These are phyloP conservation scores for Pholiota microspora DNA, from an alignment of 768 basidiomycete genomes.

Conservation along the genomic window DNA sequence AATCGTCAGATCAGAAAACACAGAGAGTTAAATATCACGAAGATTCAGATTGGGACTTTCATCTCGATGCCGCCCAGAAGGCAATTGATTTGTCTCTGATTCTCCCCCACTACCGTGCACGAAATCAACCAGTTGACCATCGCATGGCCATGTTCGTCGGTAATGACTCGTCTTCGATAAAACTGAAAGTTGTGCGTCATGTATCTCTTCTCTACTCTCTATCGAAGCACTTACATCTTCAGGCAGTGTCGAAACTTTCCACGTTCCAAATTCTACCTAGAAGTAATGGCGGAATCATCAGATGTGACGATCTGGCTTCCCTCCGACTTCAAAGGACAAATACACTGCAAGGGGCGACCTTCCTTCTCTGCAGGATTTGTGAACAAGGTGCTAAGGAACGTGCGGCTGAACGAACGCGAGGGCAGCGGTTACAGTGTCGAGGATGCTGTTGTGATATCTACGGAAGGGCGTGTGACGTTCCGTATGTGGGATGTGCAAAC, in stretches of 20 bases:
- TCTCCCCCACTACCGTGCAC: slow-evolving; percentile 78
- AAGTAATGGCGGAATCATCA: slow-evolving; percentile 62
- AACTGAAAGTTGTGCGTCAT: slow-evolving; percentile 69
- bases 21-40: slow-evolving; percentile 65
- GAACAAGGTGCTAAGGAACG: slow-evolving; percentile 61
- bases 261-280: slow-evolving; percentile 59
- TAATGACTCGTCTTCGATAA: slow-evolving; percentile 50
- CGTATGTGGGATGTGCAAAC: slow-evolving; percentile 80
- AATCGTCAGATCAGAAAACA: slow-evolving; percentile 39
- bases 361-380: slow-evolving; percentile 71
- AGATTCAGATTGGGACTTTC: slow-evolving; percentile 64
- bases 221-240: slow-evolving; percentile 6
- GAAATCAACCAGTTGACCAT: slow-evolving; percentile 67
- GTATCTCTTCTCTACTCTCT: slow-evolving; percentile 14
- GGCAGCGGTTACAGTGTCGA: slow-evolving; percentile 34
- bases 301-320: slow-evolving; percentile 77
- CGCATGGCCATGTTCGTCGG: slow-evolving; percentile 69
- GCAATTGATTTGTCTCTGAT: slow-evolving; percentile 66
- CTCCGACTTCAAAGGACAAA: slow-evolving; percentile 73
- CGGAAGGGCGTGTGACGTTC: slow-evolving; percentile 61
- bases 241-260: slow-evolving; percentile 55
- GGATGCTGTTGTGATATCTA: slow-evolving; percentile 64
- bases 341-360: slow-evolving; percentile 50
- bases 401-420: slow-evolving; percentile 42
- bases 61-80: slow-evolving; percentile 48